phyloP scores from a whole-genome alignment of 305 asterid species.

The Rubia tinctorum region DNA sequence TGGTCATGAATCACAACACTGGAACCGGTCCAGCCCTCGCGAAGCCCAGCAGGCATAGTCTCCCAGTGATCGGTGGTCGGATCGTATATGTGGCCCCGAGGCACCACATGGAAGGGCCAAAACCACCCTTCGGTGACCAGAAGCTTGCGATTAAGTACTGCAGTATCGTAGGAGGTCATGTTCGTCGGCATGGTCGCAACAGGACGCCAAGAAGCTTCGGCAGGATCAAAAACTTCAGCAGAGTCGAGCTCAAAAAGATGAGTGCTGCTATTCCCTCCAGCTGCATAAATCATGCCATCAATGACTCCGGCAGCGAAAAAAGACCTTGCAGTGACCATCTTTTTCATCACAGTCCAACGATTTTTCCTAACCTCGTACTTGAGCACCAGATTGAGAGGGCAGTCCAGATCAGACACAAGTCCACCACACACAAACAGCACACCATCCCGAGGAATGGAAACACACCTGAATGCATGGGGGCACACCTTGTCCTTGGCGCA shows the following conservation, averaged over 20 bases:
- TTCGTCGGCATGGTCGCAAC: conserved; percentile 65
- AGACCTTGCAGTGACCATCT: conserved; percentile 84
- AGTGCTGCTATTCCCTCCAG: conserved; percentile 85
- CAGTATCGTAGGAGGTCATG: conserved; percentile 82
- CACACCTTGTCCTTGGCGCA: conserved; percentile 84
- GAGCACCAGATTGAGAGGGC: conserved; percentile 77
- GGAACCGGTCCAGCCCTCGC: conserved; percentile 99
- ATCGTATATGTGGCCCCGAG: conserved; percentile 86
- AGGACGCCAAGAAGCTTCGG: conserved; percentile 60
- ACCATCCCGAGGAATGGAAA: conserved; percentile 78
- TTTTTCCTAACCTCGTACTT: conserved; percentile 70
- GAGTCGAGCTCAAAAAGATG: conserved; percentile 76
- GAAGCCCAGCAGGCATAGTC: conserved; percentile 69
- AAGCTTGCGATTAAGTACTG: conserved; percentile 82
- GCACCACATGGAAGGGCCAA: conserved; percentile 93
- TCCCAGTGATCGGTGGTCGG: conserved; percentile 73
- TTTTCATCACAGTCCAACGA: conserved; percentile 86
- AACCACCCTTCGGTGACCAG: conserved; percentile 95
- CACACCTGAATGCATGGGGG: conserved; percentile 85
- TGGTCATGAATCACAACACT: conserved; percentile 70
- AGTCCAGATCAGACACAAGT: conserved; percentile 71
- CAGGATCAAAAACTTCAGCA: conserved; percentile 73
- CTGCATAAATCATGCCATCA: conserved; percentile 79
- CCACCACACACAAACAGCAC: conserved; percentile 80
- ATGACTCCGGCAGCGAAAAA: conserved; percentile 85